These are phyloP conservation scores for Cnidoscolus chayamansa DNA, from an alignment of 441 rosid species.

Conservation along the genomic window DNA sequence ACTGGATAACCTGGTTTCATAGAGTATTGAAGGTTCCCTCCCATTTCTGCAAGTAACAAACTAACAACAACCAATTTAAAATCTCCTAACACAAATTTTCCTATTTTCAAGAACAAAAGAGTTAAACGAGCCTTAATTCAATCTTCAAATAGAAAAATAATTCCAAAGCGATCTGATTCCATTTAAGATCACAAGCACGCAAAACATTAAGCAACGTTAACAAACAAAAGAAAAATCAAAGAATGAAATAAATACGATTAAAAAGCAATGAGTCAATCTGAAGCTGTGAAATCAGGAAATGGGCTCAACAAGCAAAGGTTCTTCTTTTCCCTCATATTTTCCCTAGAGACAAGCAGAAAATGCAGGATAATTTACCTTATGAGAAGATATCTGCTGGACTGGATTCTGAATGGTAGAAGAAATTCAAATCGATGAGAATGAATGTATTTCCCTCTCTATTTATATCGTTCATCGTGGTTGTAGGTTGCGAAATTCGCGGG, in stretches of 20 bases:
- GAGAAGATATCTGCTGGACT: background rate
- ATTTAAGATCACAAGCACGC: too few relatives aligned
- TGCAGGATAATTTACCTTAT: background rate
- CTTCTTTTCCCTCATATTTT: background rate
- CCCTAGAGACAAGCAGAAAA: slow-evolving; percentile 5
- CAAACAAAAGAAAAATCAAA: too few relatives aligned
- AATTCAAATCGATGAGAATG: too few relatives aligned
- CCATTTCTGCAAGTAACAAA: slow-evolving; percentile 34
- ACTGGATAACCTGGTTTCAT: slow-evolving; percentile 28
- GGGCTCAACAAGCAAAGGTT: background rate
- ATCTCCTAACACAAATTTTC: background rate
- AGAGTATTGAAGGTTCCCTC: slow-evolving; percentile 25
- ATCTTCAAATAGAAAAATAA: background rate
- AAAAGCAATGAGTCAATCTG: too few relatives aligned
- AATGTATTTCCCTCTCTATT: too few relatives aligned
- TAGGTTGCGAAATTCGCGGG: too few relatives aligned
- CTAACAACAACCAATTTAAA: background rate
- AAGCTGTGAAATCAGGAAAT: background rate
- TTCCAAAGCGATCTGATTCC: too few relatives aligned
- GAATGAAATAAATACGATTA: too few relatives aligned
- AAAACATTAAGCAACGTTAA: too few relatives aligned
- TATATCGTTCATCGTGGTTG: too few relatives aligned
- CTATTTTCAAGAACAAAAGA: too few relatives aligned
- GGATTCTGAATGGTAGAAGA: background rate
- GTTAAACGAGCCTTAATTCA: background rate